A percentile compares a stretch with the other conserved stretches of the same genome.
Evolutionary conservation across 257 asterid genomes (phyloP).

Genomic region (Penstemon eatonii): DNA sequence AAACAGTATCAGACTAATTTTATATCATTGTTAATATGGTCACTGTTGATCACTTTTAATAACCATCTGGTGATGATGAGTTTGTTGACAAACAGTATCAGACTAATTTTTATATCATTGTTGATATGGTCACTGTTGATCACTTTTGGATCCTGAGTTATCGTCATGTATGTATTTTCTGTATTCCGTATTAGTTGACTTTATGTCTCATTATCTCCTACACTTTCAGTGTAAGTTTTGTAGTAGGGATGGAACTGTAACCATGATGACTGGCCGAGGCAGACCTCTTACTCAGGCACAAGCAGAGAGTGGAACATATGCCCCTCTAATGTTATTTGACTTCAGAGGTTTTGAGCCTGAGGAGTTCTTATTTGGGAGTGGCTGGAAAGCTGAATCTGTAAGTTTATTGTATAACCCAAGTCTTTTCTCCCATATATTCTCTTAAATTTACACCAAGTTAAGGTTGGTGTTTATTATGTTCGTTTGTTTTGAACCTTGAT

Average conservation of each 20-base stretch:
- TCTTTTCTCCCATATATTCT: slow-evolving; percentile 1
- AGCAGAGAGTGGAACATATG: slow-evolving; percentile 53
- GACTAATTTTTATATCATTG: slow-evolving; percentile 6
- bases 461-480: background rate
- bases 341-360: slow-evolving; percentile 79
- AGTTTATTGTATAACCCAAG: slow-evolving; percentile 26
- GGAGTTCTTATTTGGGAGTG: slow-evolving; percentile 66
- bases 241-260: slow-evolving; percentile 73
- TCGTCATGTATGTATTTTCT: slow-evolving; percentile 8
- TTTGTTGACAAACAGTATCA: slow-evolving; percentile 11
- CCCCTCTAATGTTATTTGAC: slow-evolving; percentile 67
- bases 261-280: slow-evolving; percentile 78
- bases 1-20: slow-evolving; percentile 6
- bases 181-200: slow-evolving; percentile 10
- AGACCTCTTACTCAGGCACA: slow-evolving; percentile 61
- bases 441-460: background rate
- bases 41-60: slow-evolving; percentile 2
- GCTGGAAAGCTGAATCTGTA: slow-evolving; percentile 91
- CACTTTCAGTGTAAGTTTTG: slow-evolving; percentile 84
- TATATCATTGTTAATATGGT: slow-evolving; percentile 4
- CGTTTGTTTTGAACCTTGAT: background rate
- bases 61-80: background rate
- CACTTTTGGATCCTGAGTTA: slow-evolving; percentile 16
- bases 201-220: slow-evolving; percentile 21
- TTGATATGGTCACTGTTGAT: slow-evolving; percentile 6